Percentiles rank a stretch among this genome's conserved stretches.
Evolutionary conservation across 768 basidiomycete genomes (phyloP).

Genomic region (Kwoniella pini): DNA sequence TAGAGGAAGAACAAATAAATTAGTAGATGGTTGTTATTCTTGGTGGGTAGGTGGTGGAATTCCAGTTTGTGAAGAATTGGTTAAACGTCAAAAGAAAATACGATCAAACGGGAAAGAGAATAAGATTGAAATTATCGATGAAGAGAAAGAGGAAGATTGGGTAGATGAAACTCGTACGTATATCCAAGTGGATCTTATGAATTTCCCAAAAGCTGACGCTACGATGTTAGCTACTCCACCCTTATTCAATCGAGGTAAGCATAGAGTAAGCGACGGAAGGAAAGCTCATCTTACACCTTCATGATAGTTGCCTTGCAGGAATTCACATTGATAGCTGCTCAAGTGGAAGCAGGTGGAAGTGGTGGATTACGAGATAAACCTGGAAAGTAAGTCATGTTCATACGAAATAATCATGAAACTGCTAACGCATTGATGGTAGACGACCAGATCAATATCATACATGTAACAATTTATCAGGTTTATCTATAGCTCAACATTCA

Average conservation of each 20-base stretch:
- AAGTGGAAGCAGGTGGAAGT: conserved; percentile 62
- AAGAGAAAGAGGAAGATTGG: conserved; percentile 62
- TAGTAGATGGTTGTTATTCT: conserved; percentile 99
- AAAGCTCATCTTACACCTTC: conserved; percentile 2
- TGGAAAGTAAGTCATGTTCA: conserved; percentile 66
- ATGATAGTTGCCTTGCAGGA: conserved; percentile 70
- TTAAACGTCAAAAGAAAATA: conserved; percentile 23
- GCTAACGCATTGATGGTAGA: conserved; percentile 56
- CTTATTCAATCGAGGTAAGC: conserved; percentile 48
- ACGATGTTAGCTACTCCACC: conserved; percentile 29
- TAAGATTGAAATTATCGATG: conserved; percentile 42
- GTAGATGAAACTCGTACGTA: conserved; percentile 69
- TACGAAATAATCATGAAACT: neutral
- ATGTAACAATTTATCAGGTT: conserved; percentile 83
- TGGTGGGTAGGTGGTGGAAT: conserved; percentile 98
- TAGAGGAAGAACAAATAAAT: conserved; percentile 88
- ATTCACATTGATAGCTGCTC: conserved; percentile 82
- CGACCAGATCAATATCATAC: conserved; percentile 95
- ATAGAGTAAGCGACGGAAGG: neutral
- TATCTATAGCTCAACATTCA: conserved; percentile 83
- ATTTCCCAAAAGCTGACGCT: too few species aligned
- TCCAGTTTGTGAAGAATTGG: conserved; percentile 66
- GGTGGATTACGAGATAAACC: conserved; percentile 95
- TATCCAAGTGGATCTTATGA: too few species aligned
- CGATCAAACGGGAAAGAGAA: conserved; percentile 8